Evolutionary conservation across 2,329 filamentous ascomycete species (phyloP).

Genomic region (Exophiala lecanii-corni): DNA sequence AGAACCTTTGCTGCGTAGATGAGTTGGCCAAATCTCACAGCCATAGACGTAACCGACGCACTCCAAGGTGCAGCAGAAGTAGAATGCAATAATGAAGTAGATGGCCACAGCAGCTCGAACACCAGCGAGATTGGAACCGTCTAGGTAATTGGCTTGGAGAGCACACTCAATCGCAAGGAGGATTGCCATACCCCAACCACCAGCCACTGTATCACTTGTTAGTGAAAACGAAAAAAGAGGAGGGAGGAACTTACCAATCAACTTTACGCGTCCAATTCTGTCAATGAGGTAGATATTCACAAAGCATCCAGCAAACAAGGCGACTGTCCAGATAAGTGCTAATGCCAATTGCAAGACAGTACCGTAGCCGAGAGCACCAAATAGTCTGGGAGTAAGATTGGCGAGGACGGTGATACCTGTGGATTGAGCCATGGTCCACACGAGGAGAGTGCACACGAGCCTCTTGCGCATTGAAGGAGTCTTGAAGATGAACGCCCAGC

Average conservation of each 20-base stretch:
- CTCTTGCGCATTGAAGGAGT: constrained; percentile 28
- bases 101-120: constrained; percentile 36
- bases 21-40: constrained; percentile 9
- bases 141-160: constrained; percentile 32
- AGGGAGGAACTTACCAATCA: constrained; percentile 3
- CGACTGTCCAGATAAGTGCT: constrained; percentile 11
- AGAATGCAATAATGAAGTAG: constrained; percentile 36
- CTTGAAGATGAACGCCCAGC: constrained; percentile 12
- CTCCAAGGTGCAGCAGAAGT: constrained; percentile 31
- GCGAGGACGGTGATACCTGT: constrained; percentile 32
- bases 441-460: constrained; percentile 27
- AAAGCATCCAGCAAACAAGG: constrained; percentile 26
- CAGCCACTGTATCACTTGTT: constrained; percentile 29
- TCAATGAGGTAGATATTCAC: constrained; percentile 28
- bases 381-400: constrained; percentile 23
- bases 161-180: constrained; percentile 34
- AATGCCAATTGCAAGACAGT: constrained; percentile 3
- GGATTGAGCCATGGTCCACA: constrained; percentile 30
- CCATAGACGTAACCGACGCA: constrained; percentile 3
- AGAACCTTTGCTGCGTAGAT: constrained; percentile 9
- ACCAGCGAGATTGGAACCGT: constrained; percentile 29
- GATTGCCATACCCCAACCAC: constrained; percentile 35
- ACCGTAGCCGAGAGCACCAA: constrained; percentile 7
- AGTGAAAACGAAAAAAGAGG: not conserved
- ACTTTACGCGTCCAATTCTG: constrained; percentile 9